Evolutionary conservation across 1,139 yeast species (phyloP).

Genomic region (Arxiozyma heterogenica): DNA sequence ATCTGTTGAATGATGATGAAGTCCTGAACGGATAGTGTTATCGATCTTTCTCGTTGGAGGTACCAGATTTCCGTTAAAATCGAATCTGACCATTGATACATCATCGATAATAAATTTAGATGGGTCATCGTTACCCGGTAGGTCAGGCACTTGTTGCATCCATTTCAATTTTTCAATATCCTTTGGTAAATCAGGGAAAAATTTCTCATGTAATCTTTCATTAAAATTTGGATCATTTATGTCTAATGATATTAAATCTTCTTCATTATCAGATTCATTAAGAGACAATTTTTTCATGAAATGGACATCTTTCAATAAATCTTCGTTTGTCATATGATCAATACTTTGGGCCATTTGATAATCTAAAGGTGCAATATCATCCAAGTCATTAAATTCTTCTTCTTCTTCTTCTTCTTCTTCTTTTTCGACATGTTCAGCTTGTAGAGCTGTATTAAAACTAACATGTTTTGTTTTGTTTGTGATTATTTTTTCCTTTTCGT

Average conservation of each 20-base stretch:
- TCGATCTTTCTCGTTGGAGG: slow-evolving; percentile 39
- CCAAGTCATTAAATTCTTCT: slow-evolving; percentile 33
- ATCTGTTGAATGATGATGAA: slow-evolving; percentile 85
- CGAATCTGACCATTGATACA: slow-evolving; percentile 69
- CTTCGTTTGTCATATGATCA: slow-evolving; percentile 37
- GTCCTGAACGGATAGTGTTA: slow-evolving; percentile 54
- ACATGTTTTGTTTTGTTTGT: background rate
- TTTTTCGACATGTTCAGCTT: slow-evolving; percentile 2
- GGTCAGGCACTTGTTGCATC: slow-evolving; percentile 64
- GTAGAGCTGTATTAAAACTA: background rate
- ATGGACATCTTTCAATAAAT: slow-evolving; percentile 44
- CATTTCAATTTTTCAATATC: slow-evolving; percentile 79
- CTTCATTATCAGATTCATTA: slow-evolving; percentile 22
- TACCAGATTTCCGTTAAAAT: slow-evolving; percentile 72
- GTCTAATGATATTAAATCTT: slow-evolving; percentile 37
- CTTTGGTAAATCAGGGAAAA: slow-evolving; percentile 79
- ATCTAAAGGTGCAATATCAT: slow-evolving; percentile 39
- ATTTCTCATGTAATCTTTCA: slow-evolving; percentile 71
- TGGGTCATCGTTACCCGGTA: slow-evolving; percentile 29
- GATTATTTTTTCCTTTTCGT: background rate
- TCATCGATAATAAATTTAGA: slow-evolving; percentile 45
- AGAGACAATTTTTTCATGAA: slow-evolving; percentile 44
- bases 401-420: slow-evolving; percentile 32
- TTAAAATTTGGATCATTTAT: slow-evolving; percentile 69
- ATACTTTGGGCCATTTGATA: slow-evolving; percentile 35